Evolutionary conservation across 352 stramenopile species (phyloP), one percentile per base, ranked within the genome.

Genomic region (Phytopythium aichiense): DNA sequence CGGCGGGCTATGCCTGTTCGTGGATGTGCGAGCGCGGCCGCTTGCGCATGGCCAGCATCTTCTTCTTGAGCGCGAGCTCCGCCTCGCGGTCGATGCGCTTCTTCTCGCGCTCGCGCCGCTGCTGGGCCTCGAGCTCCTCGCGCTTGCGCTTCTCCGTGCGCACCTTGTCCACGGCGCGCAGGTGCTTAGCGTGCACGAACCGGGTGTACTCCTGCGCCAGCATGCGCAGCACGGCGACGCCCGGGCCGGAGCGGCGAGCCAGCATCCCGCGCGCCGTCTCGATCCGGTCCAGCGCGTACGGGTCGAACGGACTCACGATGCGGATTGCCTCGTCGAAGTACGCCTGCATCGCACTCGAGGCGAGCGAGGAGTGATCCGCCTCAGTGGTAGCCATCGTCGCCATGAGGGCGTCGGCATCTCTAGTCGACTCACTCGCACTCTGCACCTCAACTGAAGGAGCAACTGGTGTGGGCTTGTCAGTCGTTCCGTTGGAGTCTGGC

Each of bases 131-230:
- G 38, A 88, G 71, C 61, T 91, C 78, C 23, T 84, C 73, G 15
- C 81, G 82, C 60, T 88, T 88, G 48, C 81, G 75, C 58, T 91
- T 89, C 45, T 93, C 81, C 49, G 74, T 76, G 33, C 71, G 67
- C 7, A 77, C 84, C 52, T 91, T 93, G 48, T 90, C 84, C 25
- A 81, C 76, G 0, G 84, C 82, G 13, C 81, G 82, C 20, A 78
- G 85, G 70, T 95, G 86, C 62, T 95, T 95, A 49, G 88, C 76
- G 68, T 91, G 90, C 58, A 95, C 60, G 59, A 91, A 90, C 15
- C 84, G 84, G 52, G 87, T 95, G 72, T 93, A 95, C 63, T 95
- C 87, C 40, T 91, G 77, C 6, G 87, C 77, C 38, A 95, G 71
- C 60, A 81, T 84, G 33, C 76, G 76, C 52, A 95, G 62, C 31